These are phyloP conservation scores for Coemansia sp. DNA, from an alignment of 192 early-diverging fungal species.

Conservation along the genomic window DNA sequence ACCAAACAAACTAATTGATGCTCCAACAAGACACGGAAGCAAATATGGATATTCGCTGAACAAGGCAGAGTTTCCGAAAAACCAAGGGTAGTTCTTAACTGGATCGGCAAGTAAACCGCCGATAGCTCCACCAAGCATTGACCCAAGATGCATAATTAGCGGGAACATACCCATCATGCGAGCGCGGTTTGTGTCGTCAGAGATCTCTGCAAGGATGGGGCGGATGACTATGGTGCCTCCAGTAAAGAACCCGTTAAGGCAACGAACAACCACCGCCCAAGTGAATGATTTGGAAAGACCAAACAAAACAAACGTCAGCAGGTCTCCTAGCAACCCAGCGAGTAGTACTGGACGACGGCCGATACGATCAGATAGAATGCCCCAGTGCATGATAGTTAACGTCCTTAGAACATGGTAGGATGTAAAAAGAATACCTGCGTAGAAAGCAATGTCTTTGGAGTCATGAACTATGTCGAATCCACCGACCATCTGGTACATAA, in stretches of 20 bases:
- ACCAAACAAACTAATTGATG: too few relatives aligned
- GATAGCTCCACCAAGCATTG: too few relatives aligned
- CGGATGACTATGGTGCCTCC: slow-evolving; percentile 45
- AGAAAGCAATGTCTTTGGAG: slow-evolving; percentile 72
- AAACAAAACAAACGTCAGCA: slow-evolving; percentile 25
- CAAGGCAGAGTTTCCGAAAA: slow-evolving; percentile 57
- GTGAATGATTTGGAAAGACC: too few relatives aligned
- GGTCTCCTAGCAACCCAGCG: slow-evolving; percentile 67
- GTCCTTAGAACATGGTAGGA: slow-evolving; percentile 48
- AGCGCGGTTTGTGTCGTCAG: slow-evolving; percentile 47
- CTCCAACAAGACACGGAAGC: slow-evolving; percentile 68
- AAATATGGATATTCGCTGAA: slow-evolving; percentile 73
- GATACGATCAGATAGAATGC: too few relatives aligned
- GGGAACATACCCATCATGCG: background rate
- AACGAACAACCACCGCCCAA: too few relatives aligned
- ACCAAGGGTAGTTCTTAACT: slow-evolving; percentile 34
- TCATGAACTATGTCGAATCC: too few relatives aligned
- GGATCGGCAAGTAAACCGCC: too few relatives aligned
- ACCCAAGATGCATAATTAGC: background rate
- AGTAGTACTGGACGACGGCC: slow-evolving; percentile 74
- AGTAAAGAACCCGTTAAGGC: too few relatives aligned
- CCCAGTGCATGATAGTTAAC: slow-evolving; percentile 54
- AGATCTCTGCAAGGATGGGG: slow-evolving; percentile 75
- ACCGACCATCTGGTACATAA: too few relatives aligned
- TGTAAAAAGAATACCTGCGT: slow-evolving; percentile 51